Evolutionary conservation across 768 basidiomycete species (phyloP).

Genomic region (Leccinum truebloodii): DNA sequence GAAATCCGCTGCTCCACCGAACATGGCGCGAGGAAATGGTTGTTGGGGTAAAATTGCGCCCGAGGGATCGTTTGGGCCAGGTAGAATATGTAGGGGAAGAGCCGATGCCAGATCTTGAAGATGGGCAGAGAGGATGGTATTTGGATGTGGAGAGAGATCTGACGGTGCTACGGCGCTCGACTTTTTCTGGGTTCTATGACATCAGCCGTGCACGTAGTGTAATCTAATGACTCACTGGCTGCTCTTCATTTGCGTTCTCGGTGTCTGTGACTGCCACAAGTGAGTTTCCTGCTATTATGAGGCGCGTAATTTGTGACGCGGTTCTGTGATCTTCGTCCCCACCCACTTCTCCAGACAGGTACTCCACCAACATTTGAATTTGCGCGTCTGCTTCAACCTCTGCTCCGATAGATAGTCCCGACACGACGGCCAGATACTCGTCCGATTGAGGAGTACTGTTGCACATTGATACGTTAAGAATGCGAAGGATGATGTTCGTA

Average conservation of each 20-base stretch:
- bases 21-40: conserved; percentile 88
- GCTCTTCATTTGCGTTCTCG: conserved; percentile 37
- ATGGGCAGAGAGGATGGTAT: conserved; percentile 62
- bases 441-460: conserved; percentile 38
- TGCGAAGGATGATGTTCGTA: neutral
- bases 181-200: conserved; percentile 49
- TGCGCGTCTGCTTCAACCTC: conserved; percentile 64
- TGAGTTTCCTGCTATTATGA: conserved; percentile 92
- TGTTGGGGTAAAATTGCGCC: conserved; percentile 93
- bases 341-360: conserved; percentile 83
- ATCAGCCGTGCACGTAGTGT: conserved; percentile 11
- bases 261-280: conserved; percentile 50
- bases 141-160: conserved; percentile 76
- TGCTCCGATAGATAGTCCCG: conserved; percentile 81
- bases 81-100: conserved; percentile 85
- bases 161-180: conserved; percentile 54
- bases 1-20: conserved; percentile 59
- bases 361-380: conserved; percentile 87
- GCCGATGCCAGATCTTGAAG: conserved; percentile 74
- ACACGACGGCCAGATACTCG: conserved; percentile 83
- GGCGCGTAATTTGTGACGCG: conserved; percentile 73
- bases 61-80: conserved; percentile 86
- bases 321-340: conserved; percentile 61
- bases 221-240: conserved; percentile 46
- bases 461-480: conserved; percentile 12